phyloP scores from a whole-genome alignment of 805 yeast species.

The Pichia gijzeniarum region DNA sequence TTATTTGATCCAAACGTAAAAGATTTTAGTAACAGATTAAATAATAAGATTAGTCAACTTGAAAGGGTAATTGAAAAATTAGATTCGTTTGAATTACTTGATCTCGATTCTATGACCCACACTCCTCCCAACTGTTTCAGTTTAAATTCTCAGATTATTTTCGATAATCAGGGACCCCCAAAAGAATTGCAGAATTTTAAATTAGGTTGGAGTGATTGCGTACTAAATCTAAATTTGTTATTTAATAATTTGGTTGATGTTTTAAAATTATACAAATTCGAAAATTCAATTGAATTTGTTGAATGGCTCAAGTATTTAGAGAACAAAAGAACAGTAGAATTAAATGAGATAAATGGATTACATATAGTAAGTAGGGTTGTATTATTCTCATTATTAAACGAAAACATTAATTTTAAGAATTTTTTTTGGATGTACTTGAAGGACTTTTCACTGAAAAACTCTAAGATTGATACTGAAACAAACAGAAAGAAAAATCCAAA shows the following conservation, averaged over 20 bases:
- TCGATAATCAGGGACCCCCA: slow-evolving; percentile 45
- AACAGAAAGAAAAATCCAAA: slow-evolving; percentile 35
- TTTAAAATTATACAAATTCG: slow-evolving; percentile 27
- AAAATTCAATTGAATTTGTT: slow-evolving; percentile 23
- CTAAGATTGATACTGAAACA: slow-evolving; percentile 14
- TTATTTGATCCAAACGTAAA: slow-evolving; percentile 1
- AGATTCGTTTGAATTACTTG: background rate
- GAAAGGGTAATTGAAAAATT: slow-evolving; percentile 1
- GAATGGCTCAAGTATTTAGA: slow-evolving; percentile 23
- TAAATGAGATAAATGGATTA: slow-evolving; percentile 28
- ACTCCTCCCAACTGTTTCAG: slow-evolving; percentile 35
- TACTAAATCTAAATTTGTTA: slow-evolving; percentile 21
- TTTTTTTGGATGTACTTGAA: slow-evolving; percentile 28
- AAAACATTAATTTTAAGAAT: slow-evolving; percentile 29
- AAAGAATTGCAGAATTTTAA: slow-evolving; percentile 26
- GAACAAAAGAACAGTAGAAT: slow-evolving; percentile 23
- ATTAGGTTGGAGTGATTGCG: slow-evolving; percentile 16
- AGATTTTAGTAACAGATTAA: background rate
- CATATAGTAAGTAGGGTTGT: slow-evolving; percentile 56
- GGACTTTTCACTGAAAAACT: slow-evolving; percentile 21
- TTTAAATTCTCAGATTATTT: slow-evolving; percentile 40
- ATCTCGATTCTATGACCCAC: slow-evolving; percentile 1
- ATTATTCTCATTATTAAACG: slow-evolving; percentile 51
- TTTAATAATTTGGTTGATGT: slow-evolving; percentile 35
- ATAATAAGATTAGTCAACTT: background rate